Percentiles rank a stretch among this genome's conserved stretches.
Conservation (phyloP, 345 rosid genomes). For the Psidium guajava region DNA sequence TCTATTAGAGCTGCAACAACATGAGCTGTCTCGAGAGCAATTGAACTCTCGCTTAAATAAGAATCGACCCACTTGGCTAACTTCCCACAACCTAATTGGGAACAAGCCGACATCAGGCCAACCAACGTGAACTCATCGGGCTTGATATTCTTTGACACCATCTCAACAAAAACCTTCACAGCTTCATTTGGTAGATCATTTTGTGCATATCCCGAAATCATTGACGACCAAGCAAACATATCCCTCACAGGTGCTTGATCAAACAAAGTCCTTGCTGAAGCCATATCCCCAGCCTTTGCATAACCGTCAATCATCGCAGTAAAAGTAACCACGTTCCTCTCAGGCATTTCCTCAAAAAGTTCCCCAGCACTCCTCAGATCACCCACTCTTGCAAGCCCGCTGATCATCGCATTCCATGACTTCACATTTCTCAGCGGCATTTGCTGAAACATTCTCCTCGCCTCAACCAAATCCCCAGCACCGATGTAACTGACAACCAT, state of each 20-base stretch:
- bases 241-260: conserved; percentile 33
- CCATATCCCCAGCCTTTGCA: conserved; percentile 35
- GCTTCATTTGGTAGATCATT: conserved; percentile 52
- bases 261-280: conserved; percentile 36
- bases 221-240: conserved; percentile 45
- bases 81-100: conserved; percentile 48
- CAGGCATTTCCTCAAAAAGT: conserved; percentile 30
- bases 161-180: conserved; percentile 17
- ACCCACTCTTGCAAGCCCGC: conserved; percentile 36
- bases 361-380: conserved; percentile 29
- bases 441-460: conserved; percentile 27
- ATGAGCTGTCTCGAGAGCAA: conserved; percentile 27
- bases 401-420: conserved; percentile 61
- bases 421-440: conserved; percentile 48
- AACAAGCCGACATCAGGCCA: conserved; percentile 66
- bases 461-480: conserved; percentile 39
- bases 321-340: conserved; percentile 18
- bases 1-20: conserved; percentile 56
- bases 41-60: conserved; percentile 24
- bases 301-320: conserved; percentile 41
- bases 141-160: conserved; percentile 24
- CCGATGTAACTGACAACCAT: conserved; percentile 43
- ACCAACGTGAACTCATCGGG: conserved; percentile 54
- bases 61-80: conserved; percentile 51
- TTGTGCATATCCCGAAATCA: conserved; percentile 56